A percentile compares a stretch with the other conserved stretches of the same genome.
phyloP scores from a whole-genome alignment of 2,329 filamentous ascomycete species.

The Fusarium sp. region DNA sequence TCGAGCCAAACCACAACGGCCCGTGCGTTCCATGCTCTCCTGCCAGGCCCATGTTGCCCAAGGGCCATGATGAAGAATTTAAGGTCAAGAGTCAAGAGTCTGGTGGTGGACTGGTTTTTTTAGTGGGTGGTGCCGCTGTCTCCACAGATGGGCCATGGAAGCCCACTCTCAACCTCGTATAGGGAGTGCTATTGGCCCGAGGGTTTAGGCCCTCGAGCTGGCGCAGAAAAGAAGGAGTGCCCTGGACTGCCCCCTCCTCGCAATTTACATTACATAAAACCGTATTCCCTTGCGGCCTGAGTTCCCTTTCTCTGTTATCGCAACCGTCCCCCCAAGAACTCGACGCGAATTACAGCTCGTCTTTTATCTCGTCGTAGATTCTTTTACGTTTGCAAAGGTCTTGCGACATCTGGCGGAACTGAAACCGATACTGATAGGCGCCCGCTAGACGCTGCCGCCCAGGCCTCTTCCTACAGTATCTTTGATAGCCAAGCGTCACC shows the following conservation, averaged over 20 bases:
- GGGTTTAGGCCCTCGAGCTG: slow-evolving; percentile 32
- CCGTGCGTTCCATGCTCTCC: slow-evolving; percentile 22
- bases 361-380: slow-evolving; percentile 49
- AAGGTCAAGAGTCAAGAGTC: slow-evolving; percentile 33
- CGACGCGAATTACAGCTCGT: slow-evolving; percentile 46
- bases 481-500: slow-evolving; percentile 34
- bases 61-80: slow-evolving; percentile 24
- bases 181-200: slow-evolving; percentile 35
- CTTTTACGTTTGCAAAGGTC: slow-evolving; percentile 47
- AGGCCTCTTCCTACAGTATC: slow-evolving; percentile 13
- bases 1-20: slow-evolving; percentile 16
- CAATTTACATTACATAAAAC: slow-evolving; percentile 56
- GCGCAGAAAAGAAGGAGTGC: slow-evolving; percentile 39
- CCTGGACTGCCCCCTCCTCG: slow-evolving; percentile 44
- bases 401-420: slow-evolving; percentile 41
- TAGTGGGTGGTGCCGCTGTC: slow-evolving; percentile 38
- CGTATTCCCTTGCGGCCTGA: slow-evolving; percentile 43
- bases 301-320: slow-evolving; percentile 50
- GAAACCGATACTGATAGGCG: slow-evolving; percentile 46
- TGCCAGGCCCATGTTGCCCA: neutral
- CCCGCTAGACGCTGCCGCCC: slow-evolving; percentile 43
- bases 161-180: slow-evolving; percentile 11
- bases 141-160: slow-evolving; percentile 23
- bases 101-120: slow-evolving; percentile 40
- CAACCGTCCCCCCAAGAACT: slow-evolving; percentile 44